Evolutionary conservation across 306 rosid genomes (phyloP).

Genomic region (Nissolia schottii): DNA sequence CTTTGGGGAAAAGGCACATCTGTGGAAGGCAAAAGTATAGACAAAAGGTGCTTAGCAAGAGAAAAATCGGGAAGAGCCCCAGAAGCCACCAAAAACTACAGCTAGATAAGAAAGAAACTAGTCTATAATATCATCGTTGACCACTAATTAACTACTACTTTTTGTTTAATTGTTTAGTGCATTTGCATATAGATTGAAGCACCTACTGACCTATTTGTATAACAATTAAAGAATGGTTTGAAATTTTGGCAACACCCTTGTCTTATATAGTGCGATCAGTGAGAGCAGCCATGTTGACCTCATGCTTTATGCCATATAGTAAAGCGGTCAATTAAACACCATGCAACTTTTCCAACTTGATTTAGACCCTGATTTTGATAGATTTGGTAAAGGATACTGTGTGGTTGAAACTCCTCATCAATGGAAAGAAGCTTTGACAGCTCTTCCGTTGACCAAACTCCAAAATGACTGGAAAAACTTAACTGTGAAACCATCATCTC

Average conservation of each 20-base stretch:
- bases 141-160: not conserved
- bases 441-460: no score
- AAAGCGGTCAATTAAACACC: not conserved
- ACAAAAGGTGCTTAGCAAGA: constrained; percentile 16
- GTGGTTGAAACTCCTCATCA: no score
- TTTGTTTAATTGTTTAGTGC: not conserved
- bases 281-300: constrained; percentile 17
- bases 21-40: constrained; percentile 27
- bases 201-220: not conserved
- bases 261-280: not conserved
- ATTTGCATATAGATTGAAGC: not conserved
- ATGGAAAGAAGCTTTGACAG: no score
- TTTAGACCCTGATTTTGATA: not conserved
- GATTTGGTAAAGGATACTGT: constrained; percentile 6
- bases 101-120: not conserved
- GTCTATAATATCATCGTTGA: not conserved
- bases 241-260: constrained; percentile 21
- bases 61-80: constrained; percentile 7
- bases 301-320: not conserved
- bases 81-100: constrained; percentile 12
- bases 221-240: constrained; percentile 5
- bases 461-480: no score
- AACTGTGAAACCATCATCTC: no score
- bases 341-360: constrained; percentile 15
- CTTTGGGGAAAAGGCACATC: constrained; percentile 19